These are phyloP conservation scores for Ophiostoma novo-ulmi DNA, from an alignment of 2,329 filamentous ascomycete species.

Conservation along the genomic window DNA sequence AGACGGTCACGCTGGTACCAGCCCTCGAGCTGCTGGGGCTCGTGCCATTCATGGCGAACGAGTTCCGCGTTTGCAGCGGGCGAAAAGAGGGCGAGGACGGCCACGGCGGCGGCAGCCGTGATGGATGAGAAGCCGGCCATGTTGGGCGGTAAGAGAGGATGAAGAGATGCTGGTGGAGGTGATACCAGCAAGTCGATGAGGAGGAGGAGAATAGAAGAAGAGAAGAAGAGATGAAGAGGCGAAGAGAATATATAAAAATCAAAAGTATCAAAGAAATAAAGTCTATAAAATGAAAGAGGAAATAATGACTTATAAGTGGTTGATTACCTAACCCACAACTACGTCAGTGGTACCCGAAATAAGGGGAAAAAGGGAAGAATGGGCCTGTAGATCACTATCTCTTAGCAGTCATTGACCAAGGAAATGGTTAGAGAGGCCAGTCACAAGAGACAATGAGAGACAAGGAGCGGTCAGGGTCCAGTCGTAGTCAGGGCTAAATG, in stretches of 20 bases:
- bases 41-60: slow-evolving; percentile 20
- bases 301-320: background rate
- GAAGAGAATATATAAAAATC: background rate
- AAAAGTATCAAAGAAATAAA: background rate
- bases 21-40: slow-evolving; percentile 17
- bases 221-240: background rate
- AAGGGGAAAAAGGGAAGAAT: background rate
- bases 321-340: background rate
- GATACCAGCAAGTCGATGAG: background rate
- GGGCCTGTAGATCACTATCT: slow-evolving; percentile 7
- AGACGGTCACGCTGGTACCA: slow-evolving; percentile 17
- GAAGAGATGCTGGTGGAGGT: background rate
- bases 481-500: background rate
- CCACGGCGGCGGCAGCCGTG: background rate
- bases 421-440: background rate
- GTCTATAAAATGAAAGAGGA: background rate
- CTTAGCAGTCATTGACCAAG: background rate
- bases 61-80: slow-evolving; percentile 4
- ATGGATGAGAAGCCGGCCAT: background rate
- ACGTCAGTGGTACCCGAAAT: background rate
- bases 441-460: background rate
- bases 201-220: background rate
- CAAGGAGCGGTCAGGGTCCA: background rate
- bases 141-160: background rate
- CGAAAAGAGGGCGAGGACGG: background rate